phyloP scores from a whole-genome alignment of 441 rosid species.

The Euphorbia celastroides region DNA sequence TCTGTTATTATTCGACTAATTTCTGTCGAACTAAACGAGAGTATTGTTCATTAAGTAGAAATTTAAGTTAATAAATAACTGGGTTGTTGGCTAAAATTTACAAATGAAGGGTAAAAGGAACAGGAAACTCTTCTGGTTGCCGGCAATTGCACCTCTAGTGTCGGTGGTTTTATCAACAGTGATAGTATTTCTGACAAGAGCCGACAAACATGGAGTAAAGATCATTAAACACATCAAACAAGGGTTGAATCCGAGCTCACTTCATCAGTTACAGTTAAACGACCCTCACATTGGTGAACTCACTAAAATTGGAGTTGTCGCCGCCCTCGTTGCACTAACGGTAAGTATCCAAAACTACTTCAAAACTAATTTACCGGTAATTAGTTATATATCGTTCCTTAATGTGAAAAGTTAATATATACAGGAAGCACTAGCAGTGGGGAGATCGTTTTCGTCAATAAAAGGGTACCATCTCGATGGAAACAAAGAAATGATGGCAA shows the following conservation, averaged over 20 bases:
- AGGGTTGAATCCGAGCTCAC: slow-evolving; percentile 78
- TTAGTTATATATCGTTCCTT: too few species aligned
- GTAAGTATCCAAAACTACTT: slow-evolving; percentile 42
- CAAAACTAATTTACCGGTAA: too few species aligned
- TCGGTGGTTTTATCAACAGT: slow-evolving; percentile 65
- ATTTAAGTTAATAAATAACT: neutral
- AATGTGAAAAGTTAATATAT: too few species aligned
- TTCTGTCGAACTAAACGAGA: too few species aligned
- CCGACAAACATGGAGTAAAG: slow-evolving; percentile 78
- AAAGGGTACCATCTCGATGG: slow-evolving; percentile 84
- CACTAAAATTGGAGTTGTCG: slow-evolving; percentile 57
- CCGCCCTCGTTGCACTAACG: slow-evolving; percentile 66
- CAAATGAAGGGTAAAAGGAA: slow-evolving; percentile 52
- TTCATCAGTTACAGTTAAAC: slow-evolving; percentile 52
- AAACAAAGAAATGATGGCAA: slow-evolving; percentile 86
- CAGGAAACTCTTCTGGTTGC: slow-evolving; percentile 75
- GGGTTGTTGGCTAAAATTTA: neutral
- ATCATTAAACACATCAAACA: slow-evolving; percentile 68
- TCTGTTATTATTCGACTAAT: too few species aligned
- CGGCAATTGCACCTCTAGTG: slow-evolving; percentile 76
- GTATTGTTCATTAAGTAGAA: neutral
- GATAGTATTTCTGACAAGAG: slow-evolving; percentile 68
- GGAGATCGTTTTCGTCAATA: slow-evolving; percentile 68
- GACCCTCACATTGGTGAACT: slow-evolving; percentile 53
- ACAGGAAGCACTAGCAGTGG: slow-evolving; percentile 89